These are phyloP conservation scores for Diaporthe helianthi DNA, from an alignment of 2,329 filamentous ascomycete genomes.

Conservation along the genomic window DNA sequence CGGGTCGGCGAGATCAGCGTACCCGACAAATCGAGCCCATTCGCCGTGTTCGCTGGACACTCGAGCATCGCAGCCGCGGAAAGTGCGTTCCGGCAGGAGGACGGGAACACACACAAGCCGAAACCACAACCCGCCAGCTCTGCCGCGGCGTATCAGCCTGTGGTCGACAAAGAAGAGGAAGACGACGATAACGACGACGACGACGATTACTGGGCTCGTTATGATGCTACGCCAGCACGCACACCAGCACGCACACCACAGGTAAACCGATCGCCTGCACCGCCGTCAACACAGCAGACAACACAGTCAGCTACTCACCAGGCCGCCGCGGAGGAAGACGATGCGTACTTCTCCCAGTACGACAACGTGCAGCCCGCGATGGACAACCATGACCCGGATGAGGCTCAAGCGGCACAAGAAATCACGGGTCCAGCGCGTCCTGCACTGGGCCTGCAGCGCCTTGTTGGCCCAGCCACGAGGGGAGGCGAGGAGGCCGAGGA, in stretches of 20 bases:
- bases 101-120: constrained; percentile 37
- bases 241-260: constrained; percentile 71
- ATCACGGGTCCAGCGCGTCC: constrained; percentile 44
- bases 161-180: constrained; percentile 41
- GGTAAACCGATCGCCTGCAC: constrained; percentile 68
- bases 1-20: constrained; percentile 73
- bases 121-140: constrained; percentile 31
- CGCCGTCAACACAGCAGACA: constrained; percentile 46
- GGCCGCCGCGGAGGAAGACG: constrained; percentile 57
- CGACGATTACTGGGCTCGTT: constrained; percentile 80
- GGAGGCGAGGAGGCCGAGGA: constrained; percentile 39
- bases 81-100: constrained; percentile 53
- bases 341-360: constrained; percentile 80
- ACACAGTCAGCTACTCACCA: constrained; percentile 40
- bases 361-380: constrained; percentile 80
- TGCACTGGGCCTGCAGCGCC: constrained; percentile 44
- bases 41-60: constrained; percentile 58
- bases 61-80: constrained; percentile 67
- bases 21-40: constrained; percentile 64
- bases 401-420: constrained; percentile 50
- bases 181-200: constrained; percentile 78
- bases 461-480: constrained; percentile 37
- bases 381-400: constrained; percentile 82
- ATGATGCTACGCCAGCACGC: constrained; percentile 73
- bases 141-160: constrained; percentile 32